Evolutionary conservation across 352 stramenopile genomes (phyloP).

Genomic region (Phytophthora sojae): DNA sequence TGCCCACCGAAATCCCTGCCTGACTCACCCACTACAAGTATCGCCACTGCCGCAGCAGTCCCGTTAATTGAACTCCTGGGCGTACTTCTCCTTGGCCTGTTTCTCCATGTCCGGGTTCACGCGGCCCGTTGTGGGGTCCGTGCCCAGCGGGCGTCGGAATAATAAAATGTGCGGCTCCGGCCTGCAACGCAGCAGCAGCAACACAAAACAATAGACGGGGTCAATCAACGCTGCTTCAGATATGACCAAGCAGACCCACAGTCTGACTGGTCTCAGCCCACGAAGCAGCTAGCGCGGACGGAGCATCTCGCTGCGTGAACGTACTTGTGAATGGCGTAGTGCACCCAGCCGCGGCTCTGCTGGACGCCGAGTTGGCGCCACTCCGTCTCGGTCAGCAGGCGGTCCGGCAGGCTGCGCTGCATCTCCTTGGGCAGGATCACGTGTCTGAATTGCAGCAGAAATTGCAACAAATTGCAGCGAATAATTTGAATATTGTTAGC

Average conservation of each 20-base stretch:
- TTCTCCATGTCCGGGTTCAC: constrained; percentile 95
- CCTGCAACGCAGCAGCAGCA: constrained; percentile 47
- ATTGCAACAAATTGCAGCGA: neutral
- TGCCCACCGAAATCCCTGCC: constrained; percentile 18
- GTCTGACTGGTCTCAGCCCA: neutral
- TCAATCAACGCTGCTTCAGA: constrained; percentile 13
- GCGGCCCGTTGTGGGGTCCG: constrained; percentile 95
- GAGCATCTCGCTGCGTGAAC: constrained; percentile 21
- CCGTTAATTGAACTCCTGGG: constrained; percentile 76
- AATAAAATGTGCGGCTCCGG: constrained; percentile 99
- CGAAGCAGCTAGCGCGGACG: neutral
- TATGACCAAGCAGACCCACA: constrained; percentile 3
- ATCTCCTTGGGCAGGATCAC: constrained; percentile 99
- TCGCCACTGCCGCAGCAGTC: neutral
- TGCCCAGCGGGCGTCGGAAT: constrained; percentile 97
- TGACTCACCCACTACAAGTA: neutral
- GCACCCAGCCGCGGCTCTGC: constrained; percentile 98
- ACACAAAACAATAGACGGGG: constrained; percentile 10
- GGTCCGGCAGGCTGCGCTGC: constrained; percentile 95
- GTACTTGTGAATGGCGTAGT: constrained; percentile 99
- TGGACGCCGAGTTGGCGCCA: constrained; percentile 98
- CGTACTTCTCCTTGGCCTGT: constrained; percentile 97
- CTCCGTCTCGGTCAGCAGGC: constrained; percentile 96
- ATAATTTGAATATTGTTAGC: neutral
- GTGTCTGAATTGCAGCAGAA: constrained; percentile 62